Percentiles rank a stretch among this genome's conserved stretches.
phyloP scores from a whole-genome alignment of 352 stramenopile genomes.

The Pythium apleroticum region DNA sequence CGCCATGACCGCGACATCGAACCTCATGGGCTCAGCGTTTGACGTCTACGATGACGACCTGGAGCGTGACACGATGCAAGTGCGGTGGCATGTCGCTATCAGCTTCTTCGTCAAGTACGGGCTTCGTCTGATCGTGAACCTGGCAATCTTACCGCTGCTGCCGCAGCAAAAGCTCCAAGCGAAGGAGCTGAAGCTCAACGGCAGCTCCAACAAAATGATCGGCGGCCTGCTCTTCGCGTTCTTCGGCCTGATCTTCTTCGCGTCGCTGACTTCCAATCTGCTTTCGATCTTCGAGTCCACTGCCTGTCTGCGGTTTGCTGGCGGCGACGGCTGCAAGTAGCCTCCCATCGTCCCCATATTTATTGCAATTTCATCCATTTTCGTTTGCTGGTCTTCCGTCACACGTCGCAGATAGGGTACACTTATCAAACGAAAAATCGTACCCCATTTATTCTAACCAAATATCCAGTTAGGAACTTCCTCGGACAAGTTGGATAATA shows the following conservation, averaged over 20 bases:
- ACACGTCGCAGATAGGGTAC: background rate
- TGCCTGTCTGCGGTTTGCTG: slow-evolving; percentile 57
- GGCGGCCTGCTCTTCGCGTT: slow-evolving; percentile 38
- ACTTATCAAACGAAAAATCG: background rate
- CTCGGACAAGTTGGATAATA: background rate
- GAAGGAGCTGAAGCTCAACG: slow-evolving; percentile 49
- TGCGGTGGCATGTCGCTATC: slow-evolving; percentile 57
- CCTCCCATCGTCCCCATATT: background rate
- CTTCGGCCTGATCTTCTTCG: slow-evolving; percentile 44
- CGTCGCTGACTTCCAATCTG: slow-evolving; percentile 53
- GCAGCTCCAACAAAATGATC: slow-evolving; percentile 40
- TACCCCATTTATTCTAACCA: background rate
- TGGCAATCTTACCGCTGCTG: slow-evolving; percentile 51
- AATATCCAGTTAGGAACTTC: background rate
- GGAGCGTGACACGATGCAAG: slow-evolving; percentile 40
- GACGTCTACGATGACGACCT: slow-evolving; percentile 65
- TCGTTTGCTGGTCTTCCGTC: background rate
- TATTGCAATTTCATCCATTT: background rate
- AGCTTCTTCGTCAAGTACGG: slow-evolving; percentile 59
- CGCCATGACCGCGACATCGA: slow-evolving; percentile 53
- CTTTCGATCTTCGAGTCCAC: slow-evolving; percentile 60
- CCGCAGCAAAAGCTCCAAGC: slow-evolving; percentile 51
- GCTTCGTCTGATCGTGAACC: slow-evolving; percentile 41
- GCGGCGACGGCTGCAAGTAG: slow-evolving; percentile 46
- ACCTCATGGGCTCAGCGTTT: slow-evolving; percentile 55